Conservation (phyloP, 2,329 filamentous ascomycete species). For the Aplosporella prunicola region DNA sequence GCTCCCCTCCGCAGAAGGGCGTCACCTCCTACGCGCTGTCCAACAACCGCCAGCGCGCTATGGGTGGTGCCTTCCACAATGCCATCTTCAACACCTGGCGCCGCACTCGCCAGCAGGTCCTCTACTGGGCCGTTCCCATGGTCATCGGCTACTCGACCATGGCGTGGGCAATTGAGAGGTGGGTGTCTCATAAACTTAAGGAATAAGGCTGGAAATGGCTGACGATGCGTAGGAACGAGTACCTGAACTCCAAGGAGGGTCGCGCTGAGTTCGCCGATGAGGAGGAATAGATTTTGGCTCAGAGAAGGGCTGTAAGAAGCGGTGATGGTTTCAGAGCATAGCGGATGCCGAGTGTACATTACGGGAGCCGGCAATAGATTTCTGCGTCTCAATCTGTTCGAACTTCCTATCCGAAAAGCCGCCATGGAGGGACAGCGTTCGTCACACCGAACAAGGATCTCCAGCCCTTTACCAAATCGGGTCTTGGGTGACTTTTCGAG, state of each 20-base stretch:
- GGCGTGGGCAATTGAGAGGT: slow-evolving; percentile 89
- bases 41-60: slow-evolving; percentile 79
- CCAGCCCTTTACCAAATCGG: too few relatives aligned
- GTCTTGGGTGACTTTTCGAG: too few relatives aligned
- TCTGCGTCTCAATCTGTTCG: too few relatives aligned
- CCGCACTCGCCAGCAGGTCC: slow-evolving; percentile 73
- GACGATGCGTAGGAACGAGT: slow-evolving; percentile 54
- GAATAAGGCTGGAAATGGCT: background rate
- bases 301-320: too few relatives aligned
- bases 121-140: slow-evolving; percentile 79
- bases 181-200: slow-evolving; percentile 29
- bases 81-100: slow-evolving; percentile 95
- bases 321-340: too few relatives aligned
- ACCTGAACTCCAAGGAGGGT: slow-evolving; percentile 70
- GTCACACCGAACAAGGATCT: too few relatives aligned
- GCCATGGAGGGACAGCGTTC: too few relatives aligned
- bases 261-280: slow-evolving; percentile 44
- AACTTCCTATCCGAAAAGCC: too few relatives aligned
- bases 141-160: slow-evolving; percentile 70
- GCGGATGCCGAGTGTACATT: too few relatives aligned
- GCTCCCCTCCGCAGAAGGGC: slow-evolving; percentile 44
- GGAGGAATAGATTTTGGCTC: slow-evolving; percentile 21
- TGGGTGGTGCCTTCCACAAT: slow-evolving; percentile 66
- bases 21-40: slow-evolving; percentile 65
- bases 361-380: too few relatives aligned